Conservation (phyloP, 768 basidiomycete species). For the Tricholoma furcatifolium region DNA sequence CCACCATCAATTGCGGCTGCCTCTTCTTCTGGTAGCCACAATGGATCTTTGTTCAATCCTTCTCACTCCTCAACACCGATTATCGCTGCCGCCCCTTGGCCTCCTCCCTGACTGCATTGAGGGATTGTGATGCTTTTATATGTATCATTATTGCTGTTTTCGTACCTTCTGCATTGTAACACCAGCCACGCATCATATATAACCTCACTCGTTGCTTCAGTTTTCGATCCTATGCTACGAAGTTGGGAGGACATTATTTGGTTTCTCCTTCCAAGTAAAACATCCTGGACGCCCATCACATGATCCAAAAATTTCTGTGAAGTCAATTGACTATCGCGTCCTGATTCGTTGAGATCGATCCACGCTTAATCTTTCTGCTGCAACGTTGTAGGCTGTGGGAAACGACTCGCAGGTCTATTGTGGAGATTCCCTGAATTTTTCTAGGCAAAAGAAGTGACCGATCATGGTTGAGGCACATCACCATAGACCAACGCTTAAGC, state of each 20-base stretch:
- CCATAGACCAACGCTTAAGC: slow-evolving; percentile 85
- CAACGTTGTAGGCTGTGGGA: background rate
- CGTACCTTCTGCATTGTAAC: slow-evolving; percentile 17
- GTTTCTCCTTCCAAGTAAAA: background rate
- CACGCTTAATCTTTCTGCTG: background rate
- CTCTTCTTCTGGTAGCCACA: slow-evolving; percentile 34
- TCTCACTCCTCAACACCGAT: slow-evolving; percentile 30
- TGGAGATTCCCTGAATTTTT: background rate
- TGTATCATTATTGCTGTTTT: slow-evolving; percentile 11
- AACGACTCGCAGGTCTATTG: background rate
- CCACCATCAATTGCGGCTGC: slow-evolving; percentile 27
- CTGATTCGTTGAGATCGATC: slow-evolving; percentile 2
- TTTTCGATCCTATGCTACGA: too few species aligned
- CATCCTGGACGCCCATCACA: slow-evolving; percentile 6
- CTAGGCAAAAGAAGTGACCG: background rate
- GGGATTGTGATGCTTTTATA: slow-evolving; percentile 1
- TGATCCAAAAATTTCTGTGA: slow-evolving; percentile 12
- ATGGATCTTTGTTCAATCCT: slow-evolving; percentile 36
- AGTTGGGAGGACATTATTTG: background rate
- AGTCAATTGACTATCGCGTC: slow-evolving; percentile 3
- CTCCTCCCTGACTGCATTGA: slow-evolving; percentile 8
- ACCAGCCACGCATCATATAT: slow-evolving; percentile 16
- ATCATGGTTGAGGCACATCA: slow-evolving; percentile 51
- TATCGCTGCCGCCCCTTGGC: slow-evolving; percentile 9
- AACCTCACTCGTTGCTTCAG: background rate